Evolutionary conservation across 163 green algal species (phyloP), one percentile per base, ranked within the genome.

Genomic region (Chlorella variabilis): DNA sequence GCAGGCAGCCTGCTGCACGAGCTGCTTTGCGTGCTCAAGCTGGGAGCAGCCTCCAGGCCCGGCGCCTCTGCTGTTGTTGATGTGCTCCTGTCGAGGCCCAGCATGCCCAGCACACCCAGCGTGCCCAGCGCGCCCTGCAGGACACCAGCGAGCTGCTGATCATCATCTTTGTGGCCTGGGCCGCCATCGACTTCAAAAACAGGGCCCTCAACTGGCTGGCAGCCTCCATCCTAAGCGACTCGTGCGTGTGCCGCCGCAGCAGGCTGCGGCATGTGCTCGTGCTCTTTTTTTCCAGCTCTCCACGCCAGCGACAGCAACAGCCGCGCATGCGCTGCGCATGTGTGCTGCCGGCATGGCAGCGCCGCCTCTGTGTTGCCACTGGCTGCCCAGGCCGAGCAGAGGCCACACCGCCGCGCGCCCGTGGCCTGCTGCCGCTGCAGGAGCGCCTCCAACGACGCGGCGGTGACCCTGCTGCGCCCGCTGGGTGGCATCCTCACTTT

Each of bases 381-480:
- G 45, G 45, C 63, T 51, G 63, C 63, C 3, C 34, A n/a, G 34
- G 17, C 17, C 9, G 11, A 27, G 31, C 61, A n/a, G n/a, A n/a
- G n/a, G n/a, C n/a, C n/a, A n/a, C n/a, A n/a, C n/a, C n/a, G n/a
- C n/a, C n/a, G n/a, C n/a, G n/a, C n/a, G n/a, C n/a, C n/a, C n/a
- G n/a, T n/a, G n/a, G n/a, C 29, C n/a, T 20, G 6, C n/a, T 62
- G 51, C n/a, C 49, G 27, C 6, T 36, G 71, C 56, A 80, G 73
- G 25, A 27, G 39, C 6, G 33, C 56, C 38, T 33, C 36, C 54
- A 80, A 80, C 54, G 73, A 80, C 38, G 38, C 36, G 4, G 38
- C 41, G 27, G 73, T 80, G 54, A 63, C 73, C 27, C 56, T 80
- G 73, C 73, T 80, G 56, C 73, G 73, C 36, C 73, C 65, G 36